Conservation (phyloP, 2,329 filamentous ascomycete species). For the Neospermospora avenae region DNA sequence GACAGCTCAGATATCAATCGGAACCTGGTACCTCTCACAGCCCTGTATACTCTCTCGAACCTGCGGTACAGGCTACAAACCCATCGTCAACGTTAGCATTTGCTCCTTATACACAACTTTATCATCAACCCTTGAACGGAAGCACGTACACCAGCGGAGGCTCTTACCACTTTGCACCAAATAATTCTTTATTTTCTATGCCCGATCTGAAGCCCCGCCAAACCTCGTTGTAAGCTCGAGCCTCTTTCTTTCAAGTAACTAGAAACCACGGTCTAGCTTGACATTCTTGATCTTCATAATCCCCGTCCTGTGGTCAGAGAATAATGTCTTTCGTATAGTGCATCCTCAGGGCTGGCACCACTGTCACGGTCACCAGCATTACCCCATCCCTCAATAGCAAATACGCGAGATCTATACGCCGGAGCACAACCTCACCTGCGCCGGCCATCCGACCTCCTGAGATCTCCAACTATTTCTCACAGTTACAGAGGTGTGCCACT, state of each 20-base stretch:
- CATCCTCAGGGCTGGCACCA: constrained; percentile 33
- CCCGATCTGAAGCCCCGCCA: constrained; percentile 36
- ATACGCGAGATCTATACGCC: constrained; percentile 34
- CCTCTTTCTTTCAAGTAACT: background rate
- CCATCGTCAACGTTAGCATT: constrained; percentile 31
- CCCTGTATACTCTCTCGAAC: constrained; percentile 36
- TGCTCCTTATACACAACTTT: constrained; percentile 27
- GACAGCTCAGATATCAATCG: constrained; percentile 33
- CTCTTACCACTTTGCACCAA: constrained; percentile 31
- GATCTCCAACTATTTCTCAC: constrained; percentile 33
- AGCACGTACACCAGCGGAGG: constrained; percentile 33
- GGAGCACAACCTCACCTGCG: constrained; percentile 32
- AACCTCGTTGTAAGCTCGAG: constrained; percentile 32
- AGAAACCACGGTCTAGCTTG: constrained; percentile 5
- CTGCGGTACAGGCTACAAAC: constrained; percentile 29
- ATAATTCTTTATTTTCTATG: constrained; percentile 32
- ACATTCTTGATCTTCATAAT: constrained; percentile 20
- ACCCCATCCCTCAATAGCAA: constrained; percentile 33
- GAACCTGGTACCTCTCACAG: constrained; percentile 34
- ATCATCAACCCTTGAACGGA: constrained; percentile 24
- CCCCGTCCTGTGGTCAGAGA: constrained; percentile 22
- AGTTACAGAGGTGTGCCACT: constrained; percentile 31
- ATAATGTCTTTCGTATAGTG: constrained; percentile 31
- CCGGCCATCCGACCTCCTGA: constrained; percentile 31
- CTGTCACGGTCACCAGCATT: constrained; percentile 33